A percentile compares a stretch with the other conserved stretches of the same genome.
These are phyloP conservation scores for Panicum hallii DNA, from an alignment of 202 grass and related monocot species.

Conservation along the genomic window DNA sequence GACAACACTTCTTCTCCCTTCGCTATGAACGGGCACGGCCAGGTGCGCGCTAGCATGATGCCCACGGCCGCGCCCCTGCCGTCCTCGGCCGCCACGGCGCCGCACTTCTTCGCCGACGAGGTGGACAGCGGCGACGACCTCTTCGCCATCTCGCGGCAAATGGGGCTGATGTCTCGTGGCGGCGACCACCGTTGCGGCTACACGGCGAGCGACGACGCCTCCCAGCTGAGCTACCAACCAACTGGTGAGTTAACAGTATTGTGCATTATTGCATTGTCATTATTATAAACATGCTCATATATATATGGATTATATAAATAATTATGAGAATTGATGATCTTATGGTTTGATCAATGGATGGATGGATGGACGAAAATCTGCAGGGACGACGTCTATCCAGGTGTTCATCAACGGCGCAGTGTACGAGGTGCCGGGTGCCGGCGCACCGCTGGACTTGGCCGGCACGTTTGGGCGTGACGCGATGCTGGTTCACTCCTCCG, in stretches of 20 bases:
- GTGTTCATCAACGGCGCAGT: slow-evolving; percentile 68
- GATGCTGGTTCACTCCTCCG: slow-evolving; percentile 73
- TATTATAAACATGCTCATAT: not conserved
- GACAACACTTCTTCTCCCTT: not conserved
- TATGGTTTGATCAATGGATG: not conserved
- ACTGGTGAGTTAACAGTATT: slow-evolving; percentile 38
- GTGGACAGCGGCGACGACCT: slow-evolving; percentile 50
- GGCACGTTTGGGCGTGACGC: slow-evolving; percentile 51
- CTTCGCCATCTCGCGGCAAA: slow-evolving; percentile 72
- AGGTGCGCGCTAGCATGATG: not conserved
- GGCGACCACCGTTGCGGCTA: slow-evolving; percentile 19
- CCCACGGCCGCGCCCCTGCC: not conserved
- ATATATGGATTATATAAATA: not conserved
- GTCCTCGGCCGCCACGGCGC: not conserved
- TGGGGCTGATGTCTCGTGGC: slow-evolving; percentile 51
- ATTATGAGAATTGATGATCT: not conserved
- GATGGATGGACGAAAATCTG: not conserved
- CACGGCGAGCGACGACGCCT: slow-evolving; percentile 21
- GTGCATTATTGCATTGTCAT: slow-evolving; percentile 31
- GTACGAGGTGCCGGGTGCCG: slow-evolving; percentile 51
- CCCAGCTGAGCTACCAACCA: slow-evolving; percentile 52
- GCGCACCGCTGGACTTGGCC: slow-evolving; percentile 41
- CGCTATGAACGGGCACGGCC: slow-evolving; percentile 31
- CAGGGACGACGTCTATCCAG: slow-evolving; percentile 48
- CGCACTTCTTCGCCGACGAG: slow-evolving; percentile 30